Evolutionary conservation across 495 filamentous ascomycete genomes (phyloP).

Genomic region (Trichoderma orchidacearum): DNA sequence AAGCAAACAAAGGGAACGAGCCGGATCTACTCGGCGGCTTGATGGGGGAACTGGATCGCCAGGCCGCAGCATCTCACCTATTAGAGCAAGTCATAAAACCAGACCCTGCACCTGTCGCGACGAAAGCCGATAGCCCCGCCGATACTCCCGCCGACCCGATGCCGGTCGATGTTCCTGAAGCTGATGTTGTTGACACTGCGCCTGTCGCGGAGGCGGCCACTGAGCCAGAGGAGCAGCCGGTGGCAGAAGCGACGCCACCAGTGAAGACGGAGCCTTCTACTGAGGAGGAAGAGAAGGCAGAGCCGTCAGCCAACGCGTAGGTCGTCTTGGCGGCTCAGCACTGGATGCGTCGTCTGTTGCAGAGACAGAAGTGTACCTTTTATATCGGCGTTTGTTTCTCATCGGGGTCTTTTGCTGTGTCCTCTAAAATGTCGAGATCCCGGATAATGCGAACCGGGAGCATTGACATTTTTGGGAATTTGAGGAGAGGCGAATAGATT

Average conservation of each 20-base stretch:
- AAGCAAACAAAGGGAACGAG: background rate
- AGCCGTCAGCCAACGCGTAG: background rate
- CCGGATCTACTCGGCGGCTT: slow-evolving; percentile 5
- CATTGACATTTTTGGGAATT: background rate
- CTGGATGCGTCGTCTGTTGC: background rate
- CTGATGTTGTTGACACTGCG: background rate
- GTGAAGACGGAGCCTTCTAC: background rate
- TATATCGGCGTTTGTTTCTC: background rate
- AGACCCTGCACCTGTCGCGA: background rate
- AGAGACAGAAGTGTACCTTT: background rate
- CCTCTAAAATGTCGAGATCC: background rate
- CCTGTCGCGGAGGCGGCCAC: background rate
- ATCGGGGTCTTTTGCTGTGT: background rate
- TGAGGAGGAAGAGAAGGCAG: background rate
- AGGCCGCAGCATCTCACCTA: background rate
- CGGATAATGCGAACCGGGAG: background rate
- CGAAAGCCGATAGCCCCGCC: background rate
- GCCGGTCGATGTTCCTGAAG: background rate
- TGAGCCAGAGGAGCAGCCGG: background rate
- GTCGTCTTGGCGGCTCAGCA: background rate
- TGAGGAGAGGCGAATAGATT: too few species aligned
- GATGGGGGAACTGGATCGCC: slow-evolving; percentile 5
- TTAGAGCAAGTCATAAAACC: background rate
- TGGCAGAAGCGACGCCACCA: background rate
- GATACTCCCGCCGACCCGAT: background rate